These are phyloP conservation scores for Ceratocystis eucalypticola DNA, from an alignment of 2,329 filamentous ascomycete genomes.

Conservation along the genomic window DNA sequence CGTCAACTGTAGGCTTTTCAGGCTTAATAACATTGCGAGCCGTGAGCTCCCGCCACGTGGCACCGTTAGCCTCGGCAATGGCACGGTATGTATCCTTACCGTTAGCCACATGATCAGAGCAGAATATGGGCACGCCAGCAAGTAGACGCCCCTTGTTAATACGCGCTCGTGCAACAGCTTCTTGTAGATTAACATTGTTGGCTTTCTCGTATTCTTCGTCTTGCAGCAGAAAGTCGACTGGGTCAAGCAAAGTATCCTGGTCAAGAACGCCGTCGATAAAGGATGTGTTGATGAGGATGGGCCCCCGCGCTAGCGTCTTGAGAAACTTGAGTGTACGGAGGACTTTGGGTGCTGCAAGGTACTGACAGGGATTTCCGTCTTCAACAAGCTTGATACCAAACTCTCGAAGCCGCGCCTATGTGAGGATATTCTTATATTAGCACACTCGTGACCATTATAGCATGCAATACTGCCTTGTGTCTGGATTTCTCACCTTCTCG, in stretches of 20 bases:
- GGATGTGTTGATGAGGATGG: slow-evolving; percentile 58
- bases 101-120: slow-evolving; percentile 64
- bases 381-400: slow-evolving; percentile 70
- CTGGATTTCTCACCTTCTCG: slow-evolving; percentile 52
- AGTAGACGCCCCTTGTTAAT: slow-evolving; percentile 66
- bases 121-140: slow-evolving; percentile 65
- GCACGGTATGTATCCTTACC: slow-evolving; percentile 72
- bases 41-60: slow-evolving; percentile 65
- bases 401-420: slow-evolving; percentile 63
- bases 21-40: slow-evolving; percentile 54
- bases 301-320: slow-evolving; percentile 68
- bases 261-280: slow-evolving; percentile 71
- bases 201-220: slow-evolving; percentile 62
- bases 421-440: slow-evolving; percentile 20
- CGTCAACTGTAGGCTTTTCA: slow-evolving; percentile 42
- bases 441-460: background rate
- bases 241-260: slow-evolving; percentile 48
- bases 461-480: background rate
- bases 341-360: slow-evolving; percentile 74
- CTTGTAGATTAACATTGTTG: slow-evolving; percentile 54
- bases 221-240: slow-evolving; percentile 52
- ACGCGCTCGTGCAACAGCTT: slow-evolving; percentile 56
- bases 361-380: slow-evolving; percentile 63
- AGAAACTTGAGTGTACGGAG: slow-evolving; percentile 91
- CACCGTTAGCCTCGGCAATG: slow-evolving; percentile 82